Evolutionary conservation across 192 early-diverging fungal genomes (phyloP).

Genomic region (Backusella circina): DNA sequence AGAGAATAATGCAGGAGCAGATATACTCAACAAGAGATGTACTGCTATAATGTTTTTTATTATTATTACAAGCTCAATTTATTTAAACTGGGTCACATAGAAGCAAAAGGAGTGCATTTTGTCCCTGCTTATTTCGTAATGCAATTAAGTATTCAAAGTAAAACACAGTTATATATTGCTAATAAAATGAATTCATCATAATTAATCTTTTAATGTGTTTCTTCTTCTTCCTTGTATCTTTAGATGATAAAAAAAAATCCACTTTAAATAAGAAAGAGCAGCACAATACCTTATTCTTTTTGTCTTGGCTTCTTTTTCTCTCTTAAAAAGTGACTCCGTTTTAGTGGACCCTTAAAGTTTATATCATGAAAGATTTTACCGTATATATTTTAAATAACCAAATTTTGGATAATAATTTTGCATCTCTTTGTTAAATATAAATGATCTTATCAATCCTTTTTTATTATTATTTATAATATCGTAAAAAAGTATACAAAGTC

Average conservation of each 20-base stretch:
- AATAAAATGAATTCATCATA: neutral
- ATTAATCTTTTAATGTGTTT: neutral
- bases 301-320: neutral
- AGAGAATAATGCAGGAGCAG: neutral
- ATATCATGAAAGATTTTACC: neutral
- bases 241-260: neutral
- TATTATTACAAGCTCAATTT: neutral
- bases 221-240: neutral
- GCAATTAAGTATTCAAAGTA: too few relatives aligned
- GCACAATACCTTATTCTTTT: neutral
- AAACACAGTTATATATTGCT: too few relatives aligned
- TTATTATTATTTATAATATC: neutral
- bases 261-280: neutral
- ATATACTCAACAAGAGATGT: neutral
- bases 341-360: neutral
- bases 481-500: neutral
- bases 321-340: neutral
- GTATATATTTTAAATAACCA: neutral
- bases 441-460: neutral
- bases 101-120: too few relatives aligned
- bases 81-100: neutral
- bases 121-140: too few relatives aligned
- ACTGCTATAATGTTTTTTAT: neutral
- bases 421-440: neutral
- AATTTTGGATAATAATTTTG: neutral